Base-by-base conservation (phyloP, 2,329 filamentous ascomycete genomes). In the Penicillium sclerotiorum region DNA sequence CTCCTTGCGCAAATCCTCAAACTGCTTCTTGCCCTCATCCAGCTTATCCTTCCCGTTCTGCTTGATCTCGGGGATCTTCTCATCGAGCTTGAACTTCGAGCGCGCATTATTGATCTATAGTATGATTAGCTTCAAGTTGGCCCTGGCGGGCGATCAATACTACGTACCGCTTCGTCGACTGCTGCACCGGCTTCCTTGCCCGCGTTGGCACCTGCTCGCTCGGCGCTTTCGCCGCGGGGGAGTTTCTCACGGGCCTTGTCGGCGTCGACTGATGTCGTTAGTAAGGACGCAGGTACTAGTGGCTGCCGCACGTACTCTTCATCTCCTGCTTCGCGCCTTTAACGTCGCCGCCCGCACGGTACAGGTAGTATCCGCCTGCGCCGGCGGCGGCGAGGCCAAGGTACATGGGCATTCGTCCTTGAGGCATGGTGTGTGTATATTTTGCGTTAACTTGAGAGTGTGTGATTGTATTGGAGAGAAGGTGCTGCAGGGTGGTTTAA, bases 281-380 rank as follows among this genome's bases (percentile, higher is more conserved):
- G 43, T 21, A 15, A 28, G 20, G 21, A 9, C 4, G n/a, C 8
- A 17, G 3, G 11, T n/a, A 36, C n/a, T 20, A 25, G 9, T 4
- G 18, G 8, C 8, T n/a, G 5, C 8, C 15, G 12, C 1, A 76
- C 85, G 38, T 76, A 96, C 93, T 83, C 78, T 96, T 89, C 60
- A 89, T 81, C 72, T 94, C 80, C 79, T 93, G 89, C 80, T 91
- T 84, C n/a, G 92, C 93, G 42, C 82, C 84, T 73, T 88, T 89
- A 44, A 90, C 80, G 70, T 85, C 82, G 50, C 93, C 92, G 54
- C 93, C 93, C 13, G 92, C 88, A 44, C 76, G 80, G 80, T 95
- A 99, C 56, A 97, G 82, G 78, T 97, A 97, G 80, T 96, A 97
- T 36, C 88, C 90, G 50, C 85, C 77, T 57, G 85, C 87, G 62